A percentile compares a stretch with the other conserved stretches of the same genome.
These are phyloP conservation scores for Hydnum rufescens DNA, from an alignment of 768 basidiomycete genomes.

Conservation along the genomic window DNA sequence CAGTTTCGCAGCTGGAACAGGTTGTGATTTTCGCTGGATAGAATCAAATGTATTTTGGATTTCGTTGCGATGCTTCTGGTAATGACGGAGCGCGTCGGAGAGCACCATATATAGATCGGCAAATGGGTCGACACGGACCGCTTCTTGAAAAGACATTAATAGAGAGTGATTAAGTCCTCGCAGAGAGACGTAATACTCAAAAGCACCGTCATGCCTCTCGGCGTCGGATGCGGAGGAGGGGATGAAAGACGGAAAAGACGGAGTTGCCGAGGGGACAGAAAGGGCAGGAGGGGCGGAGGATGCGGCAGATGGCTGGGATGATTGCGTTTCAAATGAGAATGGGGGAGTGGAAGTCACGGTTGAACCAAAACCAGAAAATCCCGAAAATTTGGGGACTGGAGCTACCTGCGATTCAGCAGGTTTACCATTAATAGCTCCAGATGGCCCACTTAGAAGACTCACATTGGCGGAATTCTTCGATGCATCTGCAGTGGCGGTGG, in stretches of 20 bases:
- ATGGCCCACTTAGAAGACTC: too few species aligned
- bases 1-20: too few species aligned
- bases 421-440: too few species aligned
- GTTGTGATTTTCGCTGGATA: too few species aligned
- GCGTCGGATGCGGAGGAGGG: not conserved
- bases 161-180: conserved; percentile 10
- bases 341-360: not conserved
- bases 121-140: conserved; percentile 8
- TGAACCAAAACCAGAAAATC: too few species aligned
- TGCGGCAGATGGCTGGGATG: not conserved
- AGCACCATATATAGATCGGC: conserved; percentile 1
- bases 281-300: not conserved
- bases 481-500: not conserved
- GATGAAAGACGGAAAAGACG: not conserved
- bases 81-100: conserved; percentile 2
- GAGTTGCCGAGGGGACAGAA: not conserved
- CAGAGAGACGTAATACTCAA: conserved; percentile 7
- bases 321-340: not conserved
- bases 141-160: conserved; percentile 2
- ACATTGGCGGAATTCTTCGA: too few species aligned
- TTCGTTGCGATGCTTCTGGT: conserved; percentile 4
- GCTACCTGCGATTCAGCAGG: too few species aligned
- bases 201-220: not conserved
- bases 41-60: conserved; percentile 4
- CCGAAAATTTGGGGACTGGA: too few species aligned